A percentile compares a stretch with the other conserved stretches of the same genome.
Conservation (phyloP, 1,284 basidiomycete genomes). For the Ceratorhiza oryzae-sativae region DNA sequence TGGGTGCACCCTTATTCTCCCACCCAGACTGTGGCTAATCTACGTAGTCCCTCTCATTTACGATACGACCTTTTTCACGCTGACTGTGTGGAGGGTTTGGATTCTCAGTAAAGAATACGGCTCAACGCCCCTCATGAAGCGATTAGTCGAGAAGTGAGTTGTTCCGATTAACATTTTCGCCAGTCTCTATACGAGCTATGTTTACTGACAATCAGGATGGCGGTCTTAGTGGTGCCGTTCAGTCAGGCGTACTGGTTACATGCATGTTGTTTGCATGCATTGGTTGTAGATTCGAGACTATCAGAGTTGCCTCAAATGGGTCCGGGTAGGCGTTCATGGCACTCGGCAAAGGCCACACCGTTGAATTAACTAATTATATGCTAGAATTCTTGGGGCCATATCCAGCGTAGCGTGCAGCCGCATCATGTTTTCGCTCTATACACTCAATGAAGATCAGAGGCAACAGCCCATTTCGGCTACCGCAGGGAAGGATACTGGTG, state of each 20-base stretch:
- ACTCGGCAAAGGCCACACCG: background rate
- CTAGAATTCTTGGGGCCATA: background rate
- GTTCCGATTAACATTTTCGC: too few species aligned
- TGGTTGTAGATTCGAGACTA: background rate
- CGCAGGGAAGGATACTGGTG: background rate
- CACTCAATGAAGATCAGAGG: background rate
- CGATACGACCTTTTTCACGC: background rate
- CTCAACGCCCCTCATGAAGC: background rate
- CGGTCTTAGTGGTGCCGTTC: background rate
- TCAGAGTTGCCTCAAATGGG: constrained; percentile 9
- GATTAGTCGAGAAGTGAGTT: background rate
- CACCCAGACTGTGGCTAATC: background rate
- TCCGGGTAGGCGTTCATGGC: background rate
- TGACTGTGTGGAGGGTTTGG: constrained; percentile 4
- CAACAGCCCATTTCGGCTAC: background rate
- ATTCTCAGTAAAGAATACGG: constrained; percentile 10
- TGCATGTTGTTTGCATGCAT: constrained; percentile 7
- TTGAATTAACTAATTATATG: too few species aligned
- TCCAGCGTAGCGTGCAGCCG: constrained; percentile 19
- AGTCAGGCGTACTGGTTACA: background rate
- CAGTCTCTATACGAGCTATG: too few species aligned
- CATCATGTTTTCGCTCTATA: constrained; percentile 16
- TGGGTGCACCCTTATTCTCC: too few species aligned
- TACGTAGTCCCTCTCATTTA: constrained; percentile 1
- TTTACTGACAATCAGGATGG: background rate